Conservation (phyloP, 768 basidiomycete species). For the Hericium coralloides region DNA sequence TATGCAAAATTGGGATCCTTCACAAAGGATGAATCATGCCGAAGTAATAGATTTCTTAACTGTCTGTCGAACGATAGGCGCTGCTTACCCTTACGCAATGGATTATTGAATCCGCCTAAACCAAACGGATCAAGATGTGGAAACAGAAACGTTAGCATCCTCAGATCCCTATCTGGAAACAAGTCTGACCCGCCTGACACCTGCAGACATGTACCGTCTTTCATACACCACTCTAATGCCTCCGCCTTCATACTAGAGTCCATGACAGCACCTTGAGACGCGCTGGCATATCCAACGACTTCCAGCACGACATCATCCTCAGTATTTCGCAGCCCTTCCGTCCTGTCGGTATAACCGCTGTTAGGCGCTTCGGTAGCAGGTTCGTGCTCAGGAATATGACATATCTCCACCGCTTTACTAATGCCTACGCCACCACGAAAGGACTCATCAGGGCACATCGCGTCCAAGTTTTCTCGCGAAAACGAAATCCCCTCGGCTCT, state of each 20-base stretch:
- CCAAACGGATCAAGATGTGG: constrained; percentile 37
- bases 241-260: background rate
- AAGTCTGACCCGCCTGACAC: background rate
- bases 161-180: constrained; percentile 16
- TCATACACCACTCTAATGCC: background rate
- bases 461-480: background rate
- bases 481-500: background rate
- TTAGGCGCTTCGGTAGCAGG: background rate
- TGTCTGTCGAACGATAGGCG: constrained; percentile 25
- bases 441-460: background rate
- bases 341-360: background rate
- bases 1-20: background rate
- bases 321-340: background rate
- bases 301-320: background rate
- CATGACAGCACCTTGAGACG: background rate
- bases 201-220: background rate
- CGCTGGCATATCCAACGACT: background rate
- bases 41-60: constrained; percentile 23
- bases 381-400: background rate
- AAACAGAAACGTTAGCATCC: constrained; percentile 32
- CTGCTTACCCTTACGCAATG: background rate
- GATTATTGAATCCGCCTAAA: constrained; percentile 32
- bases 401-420: background rate
- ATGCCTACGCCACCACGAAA: background rate
- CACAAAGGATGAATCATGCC: constrained; percentile 24